Conservation (phyloP, 31 red algal genomes). For the Odonthalia washingtoniensis region DNA sequence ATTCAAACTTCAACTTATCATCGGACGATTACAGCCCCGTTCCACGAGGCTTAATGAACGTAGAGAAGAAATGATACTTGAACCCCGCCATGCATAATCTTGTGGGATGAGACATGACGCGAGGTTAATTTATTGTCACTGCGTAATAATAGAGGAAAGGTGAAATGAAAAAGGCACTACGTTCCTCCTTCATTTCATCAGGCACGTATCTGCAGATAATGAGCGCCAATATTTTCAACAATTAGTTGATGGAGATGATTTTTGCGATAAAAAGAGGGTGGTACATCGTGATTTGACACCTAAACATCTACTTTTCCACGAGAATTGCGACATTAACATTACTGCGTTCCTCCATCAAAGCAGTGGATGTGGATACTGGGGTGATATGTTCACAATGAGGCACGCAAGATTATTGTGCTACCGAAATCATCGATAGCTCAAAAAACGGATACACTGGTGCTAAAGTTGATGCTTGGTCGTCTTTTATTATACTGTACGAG, state of each 20-base stretch:
- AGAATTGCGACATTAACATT: constrained; percentile 86
- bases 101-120: too few relatives aligned
- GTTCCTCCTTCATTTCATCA: too few relatives aligned
- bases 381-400: constrained; percentile 91
- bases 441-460: constrained; percentile 88
- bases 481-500: constrained; percentile 91
- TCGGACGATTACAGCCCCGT: too few relatives aligned
- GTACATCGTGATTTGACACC: constrained; percentile 86
- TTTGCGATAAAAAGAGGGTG: constrained; percentile 86
- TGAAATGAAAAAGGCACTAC: too few relatives aligned
- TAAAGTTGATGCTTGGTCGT: constrained; percentile 94
- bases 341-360: constrained; percentile 90
- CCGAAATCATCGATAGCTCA: constrained; percentile 84
- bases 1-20: too few relatives aligned
- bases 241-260: constrained; percentile 86
- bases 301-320: constrained; percentile 68
- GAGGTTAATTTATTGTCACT: too few relatives aligned
- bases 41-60: too few relatives aligned
- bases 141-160: too few relatives aligned
- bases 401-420: constrained; percentile 88
- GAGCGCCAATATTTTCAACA: constrained; percentile 91
- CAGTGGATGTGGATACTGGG: constrained; percentile 58
- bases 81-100: too few relatives aligned
- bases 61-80: too few relatives aligned
- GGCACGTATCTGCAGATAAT: constrained; percentile 62